Percentiles rank a stretch among this genome's conserved stretches.
phyloP scores from a whole-genome alignment of 805 yeast species.

The Candida krabiensis region DNA sequence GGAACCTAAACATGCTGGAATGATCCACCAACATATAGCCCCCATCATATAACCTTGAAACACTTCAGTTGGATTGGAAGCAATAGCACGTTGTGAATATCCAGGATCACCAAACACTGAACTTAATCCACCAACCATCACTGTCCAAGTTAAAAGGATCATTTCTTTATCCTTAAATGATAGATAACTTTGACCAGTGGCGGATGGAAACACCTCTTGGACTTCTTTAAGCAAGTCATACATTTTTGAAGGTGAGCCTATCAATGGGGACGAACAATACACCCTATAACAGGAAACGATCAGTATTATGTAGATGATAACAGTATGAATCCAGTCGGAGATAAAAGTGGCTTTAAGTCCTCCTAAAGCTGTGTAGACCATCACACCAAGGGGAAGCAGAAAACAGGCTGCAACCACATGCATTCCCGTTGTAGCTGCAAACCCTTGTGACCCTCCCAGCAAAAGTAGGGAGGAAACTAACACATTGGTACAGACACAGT shows the following conservation, averaged over 20 bases:
- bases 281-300: constrained; percentile 34
- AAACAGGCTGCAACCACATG: constrained; percentile 45
- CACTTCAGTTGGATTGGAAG: constrained; percentile 35
- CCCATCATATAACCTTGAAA: constrained; percentile 38
- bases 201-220: constrained; percentile 30
- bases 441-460: constrained; percentile 45
- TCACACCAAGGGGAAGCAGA: constrained; percentile 47
- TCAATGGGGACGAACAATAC: constrained; percentile 36
- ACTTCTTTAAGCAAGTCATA: constrained; percentile 41
- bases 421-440: constrained; percentile 45
- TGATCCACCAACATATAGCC: constrained; percentile 37
- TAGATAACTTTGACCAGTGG: constrained; percentile 30
- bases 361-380: constrained; percentile 49
- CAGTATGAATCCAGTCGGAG: constrained; percentile 53
- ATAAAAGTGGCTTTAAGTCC: constrained; percentile 55
- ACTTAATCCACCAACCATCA: constrained; percentile 35
- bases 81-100: constrained; percentile 37
- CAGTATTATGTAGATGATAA: constrained; percentile 33
- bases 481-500: constrained; percentile 37
- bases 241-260: constrained; percentile 46
- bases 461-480: constrained; percentile 33
- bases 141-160: constrained; percentile 10
- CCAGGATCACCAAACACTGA: constrained; percentile 19
- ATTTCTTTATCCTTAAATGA: constrained; percentile 13
- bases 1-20: constrained; percentile 38